Evolutionary conservation across 768 basidiomycete species (phyloP), one percentile per base, ranked within the genome.

Genomic region (Lenzites betulinus): DNA sequence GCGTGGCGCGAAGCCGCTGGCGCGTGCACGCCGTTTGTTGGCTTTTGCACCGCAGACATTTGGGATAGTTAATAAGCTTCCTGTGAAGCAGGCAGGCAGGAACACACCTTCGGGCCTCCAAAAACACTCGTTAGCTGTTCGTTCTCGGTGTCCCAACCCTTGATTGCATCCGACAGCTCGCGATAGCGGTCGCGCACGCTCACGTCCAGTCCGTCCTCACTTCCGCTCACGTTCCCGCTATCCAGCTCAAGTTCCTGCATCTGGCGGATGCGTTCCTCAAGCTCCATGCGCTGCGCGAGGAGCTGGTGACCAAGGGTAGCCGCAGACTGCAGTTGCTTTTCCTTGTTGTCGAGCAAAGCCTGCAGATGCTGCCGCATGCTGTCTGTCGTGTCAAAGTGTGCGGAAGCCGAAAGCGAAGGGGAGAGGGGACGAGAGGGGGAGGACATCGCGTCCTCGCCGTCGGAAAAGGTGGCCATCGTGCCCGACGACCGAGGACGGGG

Each of bases 301-400:
- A 98, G 86, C 73, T 92, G 90, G 76, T 97, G 94, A 52, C 96
- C 95, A 71, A 98, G 86, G 56, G 88, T 89, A 38, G 92, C 95
- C 5, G 93, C 93, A 64, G 93, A 90, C 64, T 93, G 88, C 35
- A 98, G 88, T 74, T 98, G 94, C 70, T 87, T 86, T 74, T 95
- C 92, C 80, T 98, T 98, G 72, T 79, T 82, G 76, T 93, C 92
- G 66, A 98, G 84, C 59, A 97, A 86, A 20, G 66, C 65, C 60
- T 79, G 76, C 7, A 83, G 77, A 38, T 79, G 78, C 23, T 69
- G 60, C 41, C 75, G 75, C 70, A 78, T 68, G 55, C 73, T 69
- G 62, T 58, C 56, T 18, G 56, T 50, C 20, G 56, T 58, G 56
- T 58, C 56, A 18, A 58, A 58, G 18, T 56, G 54, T 33, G 30